phyloP scores from a whole-genome alignment of 2,329 filamentous ascomycete species.

The Nigrospora oryzae region DNA sequence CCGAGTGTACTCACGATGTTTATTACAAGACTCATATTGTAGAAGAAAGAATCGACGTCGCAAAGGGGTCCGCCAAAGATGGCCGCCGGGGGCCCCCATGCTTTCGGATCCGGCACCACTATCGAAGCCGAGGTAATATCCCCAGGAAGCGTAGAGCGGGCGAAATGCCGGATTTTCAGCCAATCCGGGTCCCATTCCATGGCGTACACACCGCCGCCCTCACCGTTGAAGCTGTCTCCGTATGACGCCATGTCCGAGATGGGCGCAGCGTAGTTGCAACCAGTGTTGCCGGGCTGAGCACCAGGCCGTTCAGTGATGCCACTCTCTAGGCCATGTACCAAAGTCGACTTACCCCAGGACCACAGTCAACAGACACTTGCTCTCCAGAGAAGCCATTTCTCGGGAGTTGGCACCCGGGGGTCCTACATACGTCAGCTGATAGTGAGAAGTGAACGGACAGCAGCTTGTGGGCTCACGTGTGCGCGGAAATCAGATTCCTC shows the following conservation, averaged over 20 bases:
- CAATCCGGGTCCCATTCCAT: constrained; percentile 60
- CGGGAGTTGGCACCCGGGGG: constrained; percentile 12
- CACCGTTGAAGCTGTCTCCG: constrained; percentile 59
- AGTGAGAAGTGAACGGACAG: neutral
- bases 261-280: constrained; percentile 34
- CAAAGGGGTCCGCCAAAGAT: constrained; percentile 59
- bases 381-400: constrained; percentile 14
- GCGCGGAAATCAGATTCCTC: constrained; percentile 52
- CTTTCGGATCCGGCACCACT: constrained; percentile 49
- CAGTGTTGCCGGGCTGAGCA: constrained; percentile 34
- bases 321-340: neutral
- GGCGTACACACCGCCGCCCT: constrained; percentile 60
- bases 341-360: constrained; percentile 10
- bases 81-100: constrained; percentile 63
- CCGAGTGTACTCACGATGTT: constrained; percentile 42
- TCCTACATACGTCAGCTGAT: constrained; percentile 7
- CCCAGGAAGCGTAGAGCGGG: constrained; percentile 52
- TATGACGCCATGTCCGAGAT: constrained; percentile 37
- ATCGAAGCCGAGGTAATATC: constrained; percentile 47
- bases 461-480: constrained; percentile 34
- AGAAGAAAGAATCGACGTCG: constrained; percentile 58
- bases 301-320: neutral
- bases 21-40: constrained; percentile 62
- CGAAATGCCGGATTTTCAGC: constrained; percentile 73
- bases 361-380: constrained; percentile 15